These are phyloP conservation scores for Ophiostoma himal-ulmi DNA, from an alignment of 2,329 filamentous ascomycete species.

Conservation along the genomic window DNA sequence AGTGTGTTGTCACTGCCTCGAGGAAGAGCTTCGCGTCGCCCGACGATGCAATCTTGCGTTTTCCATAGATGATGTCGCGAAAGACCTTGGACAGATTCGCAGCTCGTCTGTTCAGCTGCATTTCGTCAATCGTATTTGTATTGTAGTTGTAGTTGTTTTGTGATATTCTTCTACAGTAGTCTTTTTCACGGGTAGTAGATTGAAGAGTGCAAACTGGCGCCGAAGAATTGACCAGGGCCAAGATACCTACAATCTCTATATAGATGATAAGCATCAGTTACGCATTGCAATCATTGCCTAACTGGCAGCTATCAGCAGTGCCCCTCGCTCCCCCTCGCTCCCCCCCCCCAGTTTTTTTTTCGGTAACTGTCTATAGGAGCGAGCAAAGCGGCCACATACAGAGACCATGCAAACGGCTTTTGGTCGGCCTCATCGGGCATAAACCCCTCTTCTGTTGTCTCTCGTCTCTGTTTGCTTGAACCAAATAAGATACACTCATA, in stretches of 20 bases:
- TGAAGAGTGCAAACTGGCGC: neutral
- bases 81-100: neutral
- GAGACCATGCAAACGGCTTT: neutral
- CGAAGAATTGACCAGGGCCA: neutral
- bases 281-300: neutral
- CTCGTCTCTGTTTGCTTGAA: neutral
- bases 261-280: neutral
- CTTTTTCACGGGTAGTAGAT: neutral
- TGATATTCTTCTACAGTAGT: neutral
- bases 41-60: conserved; percentile 25
- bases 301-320: neutral
- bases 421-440: neutral
- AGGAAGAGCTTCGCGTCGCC: conserved; percentile 32
- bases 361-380: neutral
- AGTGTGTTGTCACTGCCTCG: conserved; percentile 27
- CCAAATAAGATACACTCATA: neutral
- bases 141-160: neutral
- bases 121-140: neutral
- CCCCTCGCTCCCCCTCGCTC: neutral
- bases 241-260: neutral
- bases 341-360: too few relatives aligned
- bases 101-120: neutral
- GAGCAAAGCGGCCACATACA: neutral
- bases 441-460: neutral
- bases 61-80: conserved; percentile 26